Evolutionary conservation across 2,329 filamentous ascomycete species (phyloP).

Genomic region (Ophiocordyceps robertsii): DNA sequence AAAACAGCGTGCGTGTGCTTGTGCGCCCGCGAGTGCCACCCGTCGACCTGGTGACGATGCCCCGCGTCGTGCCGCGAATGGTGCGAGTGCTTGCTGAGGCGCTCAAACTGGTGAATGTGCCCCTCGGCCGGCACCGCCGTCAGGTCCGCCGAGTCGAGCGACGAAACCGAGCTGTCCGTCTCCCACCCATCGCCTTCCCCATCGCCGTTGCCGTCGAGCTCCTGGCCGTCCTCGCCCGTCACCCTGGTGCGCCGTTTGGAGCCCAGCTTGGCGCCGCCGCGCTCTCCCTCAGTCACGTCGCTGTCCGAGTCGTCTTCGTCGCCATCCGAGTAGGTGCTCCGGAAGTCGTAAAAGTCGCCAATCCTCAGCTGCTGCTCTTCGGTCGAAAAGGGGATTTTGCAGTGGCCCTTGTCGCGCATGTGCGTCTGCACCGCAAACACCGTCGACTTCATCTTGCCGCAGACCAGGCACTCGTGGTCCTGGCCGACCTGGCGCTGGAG

Average conservation of each 20-base stretch:
- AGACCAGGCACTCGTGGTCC: constrained; percentile 75
- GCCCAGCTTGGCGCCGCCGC: constrained; percentile 57
- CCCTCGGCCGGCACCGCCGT: constrained; percentile 66
- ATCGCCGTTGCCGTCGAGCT: constrained; percentile 40
- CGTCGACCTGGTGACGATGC: constrained; percentile 60
- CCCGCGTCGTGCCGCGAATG: constrained; percentile 60
- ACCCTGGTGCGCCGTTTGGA: constrained; percentile 40
- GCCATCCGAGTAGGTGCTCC: constrained; percentile 82
- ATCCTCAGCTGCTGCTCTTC: constrained; percentile 88
- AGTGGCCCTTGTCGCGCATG: constrained; percentile 94
- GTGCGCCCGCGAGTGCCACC: constrained; percentile 74
- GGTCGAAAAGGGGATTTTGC: constrained; percentile 84
- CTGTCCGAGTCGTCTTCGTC: constrained; percentile 45
- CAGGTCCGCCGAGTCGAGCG: constrained; percentile 73
- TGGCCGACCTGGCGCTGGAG: constrained; percentile 70
- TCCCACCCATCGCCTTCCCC: constrained; percentile 75
- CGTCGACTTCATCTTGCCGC: constrained; percentile 69
- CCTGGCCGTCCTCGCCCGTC: constrained; percentile 34
- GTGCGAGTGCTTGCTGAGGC: constrained; percentile 59
- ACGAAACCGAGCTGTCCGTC: constrained; percentile 83
- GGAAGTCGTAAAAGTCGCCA: constrained; percentile 95
- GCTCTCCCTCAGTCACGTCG: constrained; percentile 23
- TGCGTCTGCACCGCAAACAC: constrained; percentile 79
- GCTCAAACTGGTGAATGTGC: constrained; percentile 56
- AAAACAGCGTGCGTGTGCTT: constrained; percentile 63